Base-by-base conservation (phyloP, 352 stramenopile genomes). In the Globisporangium barbulae region DNA sequence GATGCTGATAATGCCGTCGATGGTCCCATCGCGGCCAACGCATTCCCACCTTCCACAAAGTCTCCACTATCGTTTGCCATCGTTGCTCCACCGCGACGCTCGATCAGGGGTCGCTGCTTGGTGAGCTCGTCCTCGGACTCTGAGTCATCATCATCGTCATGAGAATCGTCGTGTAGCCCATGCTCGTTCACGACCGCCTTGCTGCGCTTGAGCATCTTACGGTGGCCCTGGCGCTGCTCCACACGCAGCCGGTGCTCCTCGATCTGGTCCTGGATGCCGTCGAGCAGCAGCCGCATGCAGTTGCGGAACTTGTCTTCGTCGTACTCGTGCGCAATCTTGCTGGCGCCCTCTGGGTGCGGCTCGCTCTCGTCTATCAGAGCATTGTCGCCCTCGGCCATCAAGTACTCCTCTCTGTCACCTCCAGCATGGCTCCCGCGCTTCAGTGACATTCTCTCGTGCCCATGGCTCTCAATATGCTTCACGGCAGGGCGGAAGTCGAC, bases 181-280 rank as follows among this genome's bases (percentile, higher is more conserved):
- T 48, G 39, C n/a, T 70, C 53, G 44, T 63, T 35, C 19, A 67
- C 60, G 21, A 68, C 45, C 33, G 59, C 52, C 12, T 53, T 59
- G 62, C 64, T 72, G 60, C 59, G 64, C 33, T 59, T 77, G 47
- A 69, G 48, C 64, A 67, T 63, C 67, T 74, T 78, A 48, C 49
- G 74, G 42, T 69, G 68, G 22, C 67, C 21, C 41, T 84, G 69
- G 1, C 75, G 80, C 15, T 81, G 67, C 57, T 70, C 71, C 13
- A 83, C 52, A 30, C 75, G 69, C 19, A 88, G 63, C 21, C 85
- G 81, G 33, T 90, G 82, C 64, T 92, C 81, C 64, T 94, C 83
- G 35, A 94, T 91, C 58, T 91, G 83, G 60, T 93, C 85, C 42
- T 90, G 83, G 48, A 94, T 89, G 12, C 85, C 85, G 49, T 94